A percentile compares a stretch with the other conserved stretches of the same genome.
Evolutionary conservation across 1,284 basidiomycete genomes (phyloP).

Genomic region (Ustilago lituana): DNA sequence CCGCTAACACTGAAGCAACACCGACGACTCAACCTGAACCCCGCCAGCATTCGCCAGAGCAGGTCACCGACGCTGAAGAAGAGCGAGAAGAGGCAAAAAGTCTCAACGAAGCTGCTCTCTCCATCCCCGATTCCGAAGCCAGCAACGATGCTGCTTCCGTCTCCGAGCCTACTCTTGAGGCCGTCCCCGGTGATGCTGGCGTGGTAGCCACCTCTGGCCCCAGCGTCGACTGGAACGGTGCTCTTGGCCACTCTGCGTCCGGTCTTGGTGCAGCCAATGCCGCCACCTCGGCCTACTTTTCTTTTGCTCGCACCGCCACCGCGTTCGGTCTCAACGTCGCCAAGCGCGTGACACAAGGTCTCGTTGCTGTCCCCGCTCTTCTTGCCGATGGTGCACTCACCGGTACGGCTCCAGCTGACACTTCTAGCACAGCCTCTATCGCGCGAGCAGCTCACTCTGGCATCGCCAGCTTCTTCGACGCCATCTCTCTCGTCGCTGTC

Average conservation of each 20-base stretch:
- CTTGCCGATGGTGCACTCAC: constrained; percentile 51
- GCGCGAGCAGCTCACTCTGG: constrained; percentile 41
- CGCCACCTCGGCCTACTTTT: constrained; percentile 56
- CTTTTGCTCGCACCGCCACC: constrained; percentile 50
- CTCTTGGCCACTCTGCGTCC: constrained; percentile 45
- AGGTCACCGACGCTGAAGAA: constrained; percentile 26
- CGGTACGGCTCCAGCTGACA: constrained; percentile 41
- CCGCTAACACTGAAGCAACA: no score
- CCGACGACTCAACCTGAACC: no score
- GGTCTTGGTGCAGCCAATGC: constrained; percentile 49
- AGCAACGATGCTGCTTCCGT: constrained; percentile 10
- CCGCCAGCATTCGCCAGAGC: no score
- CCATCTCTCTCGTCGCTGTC: constrained; percentile 52
- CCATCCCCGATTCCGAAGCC: constrained; percentile 52
- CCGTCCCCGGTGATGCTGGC: constrained; percentile 23
- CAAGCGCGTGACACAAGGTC: constrained; percentile 55
- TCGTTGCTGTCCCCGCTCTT: constrained; percentile 52
- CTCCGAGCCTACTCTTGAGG: constrained; percentile 22
- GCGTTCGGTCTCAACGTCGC: constrained; percentile 53
- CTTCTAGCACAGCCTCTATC: constrained; percentile 22
- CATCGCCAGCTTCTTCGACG: constrained; percentile 59
- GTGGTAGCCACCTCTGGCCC: constrained; percentile 12
- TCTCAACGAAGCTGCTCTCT: constrained; percentile 50
- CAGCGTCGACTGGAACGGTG: constrained; percentile 37
- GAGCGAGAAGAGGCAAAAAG: constrained; percentile 35